Conservation (phyloP, 257 asterid species). For the Linaria vulgaris region DNA sequence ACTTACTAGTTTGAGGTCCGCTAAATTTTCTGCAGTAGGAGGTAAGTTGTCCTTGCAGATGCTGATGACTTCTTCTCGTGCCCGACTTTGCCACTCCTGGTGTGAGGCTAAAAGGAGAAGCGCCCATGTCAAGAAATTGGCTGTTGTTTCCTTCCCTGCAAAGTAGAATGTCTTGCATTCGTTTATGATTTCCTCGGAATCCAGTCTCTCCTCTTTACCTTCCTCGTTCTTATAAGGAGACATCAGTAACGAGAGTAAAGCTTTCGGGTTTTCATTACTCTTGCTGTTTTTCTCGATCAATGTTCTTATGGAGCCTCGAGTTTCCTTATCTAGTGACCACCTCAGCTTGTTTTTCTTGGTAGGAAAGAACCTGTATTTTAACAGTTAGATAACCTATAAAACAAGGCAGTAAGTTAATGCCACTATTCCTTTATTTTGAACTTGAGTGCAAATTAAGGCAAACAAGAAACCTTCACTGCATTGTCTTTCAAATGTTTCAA, state of each 20-base stretch:
- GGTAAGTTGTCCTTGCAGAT: constrained; percentile 26
- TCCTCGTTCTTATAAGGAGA: constrained; percentile 23
- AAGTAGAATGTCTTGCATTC: constrained; percentile 67
- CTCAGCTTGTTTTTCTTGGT: constrained; percentile 56
- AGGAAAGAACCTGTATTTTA: constrained; percentile 51
- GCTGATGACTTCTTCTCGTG: constrained; percentile 53
- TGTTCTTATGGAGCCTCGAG: constrained; percentile 44
- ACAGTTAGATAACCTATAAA: not conserved
- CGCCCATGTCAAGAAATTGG: constrained; percentile 63
- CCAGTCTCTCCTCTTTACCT: constrained; percentile 43
- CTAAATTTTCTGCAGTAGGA: constrained; percentile 34
- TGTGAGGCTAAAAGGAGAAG: constrained; percentile 63
- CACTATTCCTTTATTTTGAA: no score
- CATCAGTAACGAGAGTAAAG: constrained; percentile 34
- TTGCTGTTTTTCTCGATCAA: constrained; percentile 35
- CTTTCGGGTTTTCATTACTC: constrained; percentile 28
- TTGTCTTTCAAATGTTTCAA: no score
- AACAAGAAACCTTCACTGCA: no score
- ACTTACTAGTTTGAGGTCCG: constrained; percentile 36
- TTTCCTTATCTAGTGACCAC: constrained; percentile 54
- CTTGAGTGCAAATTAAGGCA: no score
- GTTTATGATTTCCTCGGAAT: constrained; percentile 47
- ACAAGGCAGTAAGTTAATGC: not conserved
- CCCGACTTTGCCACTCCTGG: constrained; percentile 67
- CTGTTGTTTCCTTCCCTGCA: constrained; percentile 69